Conservation (phyloP, 1,284 basidiomycete genomes). For the Lentinula novae-zelandiae region DNA sequence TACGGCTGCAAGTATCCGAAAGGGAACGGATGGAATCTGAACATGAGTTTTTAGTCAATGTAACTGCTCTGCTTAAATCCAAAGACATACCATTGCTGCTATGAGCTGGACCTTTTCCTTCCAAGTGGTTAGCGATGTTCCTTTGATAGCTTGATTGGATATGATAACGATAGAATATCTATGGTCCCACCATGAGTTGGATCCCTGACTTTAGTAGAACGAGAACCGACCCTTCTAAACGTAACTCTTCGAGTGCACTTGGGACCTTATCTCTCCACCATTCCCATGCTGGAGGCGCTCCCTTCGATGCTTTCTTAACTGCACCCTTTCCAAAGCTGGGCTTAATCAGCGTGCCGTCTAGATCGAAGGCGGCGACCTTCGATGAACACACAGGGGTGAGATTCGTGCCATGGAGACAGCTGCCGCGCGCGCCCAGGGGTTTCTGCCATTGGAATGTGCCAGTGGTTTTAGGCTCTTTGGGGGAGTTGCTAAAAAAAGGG, state of each 20-base stretch:
- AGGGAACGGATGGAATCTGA: conserved; percentile 72
- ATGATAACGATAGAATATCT: conserved; percentile 78
- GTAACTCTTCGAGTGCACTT: conserved; percentile 54
- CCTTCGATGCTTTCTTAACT: conserved; percentile 22
- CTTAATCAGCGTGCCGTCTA: conserved; percentile 86
- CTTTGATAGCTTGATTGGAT: conserved; percentile 74
- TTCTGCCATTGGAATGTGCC: conserved; percentile 55
- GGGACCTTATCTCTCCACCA: conserved; percentile 76
- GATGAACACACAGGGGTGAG: conserved; percentile 41
- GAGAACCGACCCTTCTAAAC: conserved; percentile 54
- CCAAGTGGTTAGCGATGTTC: conserved; percentile 45
- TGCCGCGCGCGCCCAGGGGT: conserved; percentile 48
- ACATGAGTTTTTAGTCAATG: conserved; percentile 3
- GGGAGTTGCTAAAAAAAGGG: conserved; percentile 33
- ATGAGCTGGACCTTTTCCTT: conserved; percentile 9
- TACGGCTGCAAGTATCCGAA: conserved; percentile 78
- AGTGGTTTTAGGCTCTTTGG: conserved; percentile 13
- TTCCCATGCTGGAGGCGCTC: conserved; percentile 46
- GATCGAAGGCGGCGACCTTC: conserved; percentile 79
- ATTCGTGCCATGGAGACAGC: conserved; percentile 64
- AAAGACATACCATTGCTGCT: conserved; percentile 2
- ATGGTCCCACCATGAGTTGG: conserved; percentile 6
- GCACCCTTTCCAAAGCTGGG: conserved; percentile 35
- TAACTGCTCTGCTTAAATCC: background rate
- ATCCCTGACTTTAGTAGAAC: background rate